Percentiles rank a stretch among this genome's conserved stretches.
Conservation (phyloP, 371 early-diverging fungal species). For the Mortierella sp. region DNA sequence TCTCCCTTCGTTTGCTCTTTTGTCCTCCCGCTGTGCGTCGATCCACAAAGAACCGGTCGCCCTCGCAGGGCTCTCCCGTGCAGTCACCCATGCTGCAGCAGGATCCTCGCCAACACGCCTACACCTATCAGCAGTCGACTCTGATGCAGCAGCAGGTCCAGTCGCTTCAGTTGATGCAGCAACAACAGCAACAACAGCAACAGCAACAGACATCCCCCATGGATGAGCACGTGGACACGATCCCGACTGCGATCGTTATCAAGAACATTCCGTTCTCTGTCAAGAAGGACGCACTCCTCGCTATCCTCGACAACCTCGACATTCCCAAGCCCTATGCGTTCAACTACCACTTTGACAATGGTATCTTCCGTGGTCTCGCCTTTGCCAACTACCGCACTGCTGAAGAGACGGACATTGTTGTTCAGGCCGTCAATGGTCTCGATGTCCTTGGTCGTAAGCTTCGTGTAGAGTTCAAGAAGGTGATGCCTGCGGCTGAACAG, state of each 20-base stretch:
- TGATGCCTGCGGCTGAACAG: conserved; percentile 63
- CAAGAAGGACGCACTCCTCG: conserved; percentile 78
- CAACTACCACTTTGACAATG: conserved; percentile 85
- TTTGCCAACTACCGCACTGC: conserved; percentile 85
- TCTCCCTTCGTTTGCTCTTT: conserved; percentile 2
- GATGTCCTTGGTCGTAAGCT: conserved; percentile 80
- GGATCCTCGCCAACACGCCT: conserved; percentile 24
- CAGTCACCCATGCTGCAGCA: conserved; percentile 49
- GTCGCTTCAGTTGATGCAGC: conserved; percentile 47
- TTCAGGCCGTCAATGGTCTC: conserved; percentile 73
- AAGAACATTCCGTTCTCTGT: conserved; percentile 87
- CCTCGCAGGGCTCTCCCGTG: conserved; percentile 15
- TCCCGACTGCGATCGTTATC: conserved; percentile 83
- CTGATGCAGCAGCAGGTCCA: conserved; percentile 13
- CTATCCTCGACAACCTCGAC: conserved; percentile 68
- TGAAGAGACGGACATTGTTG: conserved; percentile 78
- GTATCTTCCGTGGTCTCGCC: conserved; percentile 83
- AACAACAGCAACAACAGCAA: conserved; percentile 47
- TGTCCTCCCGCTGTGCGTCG: conserved; percentile 1
- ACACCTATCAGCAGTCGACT: background rate
- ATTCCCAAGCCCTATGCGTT: conserved; percentile 83
- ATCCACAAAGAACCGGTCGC: conserved; percentile 37
- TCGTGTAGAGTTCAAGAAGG: conserved; percentile 85
- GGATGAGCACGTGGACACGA: conserved; percentile 59
- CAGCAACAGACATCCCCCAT: conserved; percentile 44